A percentile compares a stretch with the other conserved stretches of the same genome.
Conservation (phyloP, 1,139 yeast genomes). For the Kodamaea fungicola region DNA sequence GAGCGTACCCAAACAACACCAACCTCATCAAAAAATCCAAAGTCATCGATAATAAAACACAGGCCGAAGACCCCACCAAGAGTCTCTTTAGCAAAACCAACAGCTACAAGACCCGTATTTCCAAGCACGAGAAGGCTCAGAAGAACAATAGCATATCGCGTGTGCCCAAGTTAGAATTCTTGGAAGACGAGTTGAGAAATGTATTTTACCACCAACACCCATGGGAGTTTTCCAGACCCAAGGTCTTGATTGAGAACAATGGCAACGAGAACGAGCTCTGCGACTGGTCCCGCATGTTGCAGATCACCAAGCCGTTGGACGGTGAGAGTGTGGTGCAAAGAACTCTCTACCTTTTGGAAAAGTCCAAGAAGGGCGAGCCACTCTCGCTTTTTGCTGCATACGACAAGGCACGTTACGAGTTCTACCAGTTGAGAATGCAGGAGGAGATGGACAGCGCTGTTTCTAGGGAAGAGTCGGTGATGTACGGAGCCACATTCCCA, state of each 20-base stretch:
- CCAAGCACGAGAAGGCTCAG: conserved; percentile 22
- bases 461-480: conserved; percentile 75
- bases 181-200: conserved; percentile 81
- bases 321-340: conserved; percentile 95
- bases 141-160: conserved; percentile 38
- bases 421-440: conserved; percentile 78
- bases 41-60: conserved; percentile 24
- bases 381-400: conserved; percentile 63
- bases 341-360: conserved; percentile 64
- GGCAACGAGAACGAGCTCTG: conserved; percentile 47
- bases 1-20: conserved; percentile 71
- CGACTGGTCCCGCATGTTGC: conserved; percentile 81
- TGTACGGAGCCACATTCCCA: conserved; percentile 79
- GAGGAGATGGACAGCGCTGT: conserved; percentile 77
- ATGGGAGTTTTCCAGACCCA: conserved; percentile 97
- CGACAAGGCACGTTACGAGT: conserved; percentile 83
- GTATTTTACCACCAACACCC: conserved; percentile 92
- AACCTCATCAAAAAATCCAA: conserved; percentile 53
- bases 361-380: conserved; percentile 25
- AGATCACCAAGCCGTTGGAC: conserved; percentile 69
- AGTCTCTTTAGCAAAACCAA: conserved; percentile 20
- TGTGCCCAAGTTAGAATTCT: conserved; percentile 61
- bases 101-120: conserved; percentile 50
- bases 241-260: conserved; percentile 70
- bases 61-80: conserved; percentile 23